Percentiles rank a stretch among this genome's conserved stretches.
phyloP scores from a whole-genome alignment of 371 early-diverging fungal genomes.

The Lichtheimia corymbifera region DNA sequence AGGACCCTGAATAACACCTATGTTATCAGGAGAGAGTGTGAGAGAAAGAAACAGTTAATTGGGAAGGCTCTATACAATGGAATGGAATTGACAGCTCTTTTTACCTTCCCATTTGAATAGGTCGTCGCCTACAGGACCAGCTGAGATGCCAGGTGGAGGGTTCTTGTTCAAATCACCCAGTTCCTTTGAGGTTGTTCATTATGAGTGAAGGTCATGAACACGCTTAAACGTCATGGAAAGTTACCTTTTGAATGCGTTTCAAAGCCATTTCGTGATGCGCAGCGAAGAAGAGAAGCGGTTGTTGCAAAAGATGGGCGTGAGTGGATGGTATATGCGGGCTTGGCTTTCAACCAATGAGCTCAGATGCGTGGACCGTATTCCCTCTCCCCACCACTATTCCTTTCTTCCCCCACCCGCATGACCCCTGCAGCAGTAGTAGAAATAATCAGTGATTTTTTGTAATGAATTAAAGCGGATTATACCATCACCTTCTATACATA shows the following conservation, averaged over 20 bases:
- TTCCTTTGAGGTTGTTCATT: conserved; percentile 54
- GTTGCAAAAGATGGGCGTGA: conserved; percentile 41
- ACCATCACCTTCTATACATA: too few relatives aligned
- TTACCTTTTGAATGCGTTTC: conserved; percentile 51
- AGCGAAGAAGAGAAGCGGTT: conserved; percentile 22
- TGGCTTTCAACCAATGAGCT: conserved; percentile 14
- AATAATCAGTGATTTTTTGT: not conserved
- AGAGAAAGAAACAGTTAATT: not conserved
- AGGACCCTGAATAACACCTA: conserved; percentile 39
- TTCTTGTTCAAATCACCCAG: conserved; percentile 68
- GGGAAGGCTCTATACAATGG: not conserved
- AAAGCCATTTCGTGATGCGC: conserved; percentile 51
- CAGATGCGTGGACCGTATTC: too few relatives aligned
- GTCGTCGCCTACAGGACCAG: conserved; percentile 66
- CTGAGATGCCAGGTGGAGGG: conserved; percentile 66
- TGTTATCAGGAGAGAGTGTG: not conserved
- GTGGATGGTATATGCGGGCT: conserved; percentile 33
- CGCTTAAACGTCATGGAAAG: not conserved
- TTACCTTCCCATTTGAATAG: conserved; percentile 80
- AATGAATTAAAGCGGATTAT: not conserved
- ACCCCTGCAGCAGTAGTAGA: conserved; percentile 44
- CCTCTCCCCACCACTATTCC: too few relatives aligned
- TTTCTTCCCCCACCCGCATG: conserved; percentile 18
- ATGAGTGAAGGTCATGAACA: not conserved
- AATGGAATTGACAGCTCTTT: not conserved